phyloP scores from a whole-genome alignment of 192 early-diverging fungal genomes.

The Chytriomyces sp. region DNA sequence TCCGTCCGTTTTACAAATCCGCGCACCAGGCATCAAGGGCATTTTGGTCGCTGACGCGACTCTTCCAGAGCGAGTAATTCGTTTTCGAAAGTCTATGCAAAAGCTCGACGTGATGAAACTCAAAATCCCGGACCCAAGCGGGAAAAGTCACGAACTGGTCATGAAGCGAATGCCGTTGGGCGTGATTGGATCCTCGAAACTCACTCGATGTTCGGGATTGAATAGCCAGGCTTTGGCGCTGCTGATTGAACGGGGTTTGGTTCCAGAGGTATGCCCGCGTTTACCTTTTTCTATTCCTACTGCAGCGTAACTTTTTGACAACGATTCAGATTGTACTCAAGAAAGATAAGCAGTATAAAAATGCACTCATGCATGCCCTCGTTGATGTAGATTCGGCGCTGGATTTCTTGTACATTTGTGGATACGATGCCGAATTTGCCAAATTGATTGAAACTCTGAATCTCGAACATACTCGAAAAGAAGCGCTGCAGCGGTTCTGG shows the following conservation, averaged over 20 bases:
- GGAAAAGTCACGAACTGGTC: neutral
- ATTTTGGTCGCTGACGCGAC: conserved; percentile 32
- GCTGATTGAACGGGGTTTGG: conserved; percentile 38
- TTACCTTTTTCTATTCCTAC: conserved; percentile 7
- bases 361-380: conserved; percentile 20
- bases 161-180: conserved; percentile 18
- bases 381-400: conserved; percentile 24
- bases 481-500: conserved; percentile 14
- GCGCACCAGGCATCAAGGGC: conserved; percentile 39
- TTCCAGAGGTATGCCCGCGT: conserved; percentile 11
- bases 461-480: neutral
- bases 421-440: conserved; percentile 1
- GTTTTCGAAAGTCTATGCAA: conserved; percentile 34
- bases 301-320: neutral
- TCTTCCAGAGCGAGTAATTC: conserved; percentile 8
- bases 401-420: conserved; percentile 34
- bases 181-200: conserved; percentile 28
- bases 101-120: conserved; percentile 37
- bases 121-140: neutral
- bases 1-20: conserved; percentile 36
- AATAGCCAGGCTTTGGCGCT: conserved; percentile 35
- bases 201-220: neutral
- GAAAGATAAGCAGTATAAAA: conserved; percentile 35
- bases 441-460: conserved; percentile 16
- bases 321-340: conserved; percentile 1